phyloP scores from a whole-genome alignment of 306 rosid species.

The Casuarina cunninghamiana region DNA sequence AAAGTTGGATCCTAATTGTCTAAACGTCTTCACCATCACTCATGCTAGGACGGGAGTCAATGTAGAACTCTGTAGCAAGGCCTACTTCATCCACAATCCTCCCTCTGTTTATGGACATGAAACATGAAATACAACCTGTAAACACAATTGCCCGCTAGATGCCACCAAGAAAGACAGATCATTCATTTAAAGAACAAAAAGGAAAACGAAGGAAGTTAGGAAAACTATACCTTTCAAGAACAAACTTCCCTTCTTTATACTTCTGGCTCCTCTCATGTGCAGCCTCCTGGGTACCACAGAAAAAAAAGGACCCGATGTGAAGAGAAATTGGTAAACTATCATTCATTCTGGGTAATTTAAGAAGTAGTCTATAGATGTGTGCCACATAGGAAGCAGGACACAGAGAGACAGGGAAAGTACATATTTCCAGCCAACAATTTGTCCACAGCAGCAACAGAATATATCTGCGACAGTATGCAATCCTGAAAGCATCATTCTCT shows the following conservation, averaged over 20 bases:
- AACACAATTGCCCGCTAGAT: not conserved
- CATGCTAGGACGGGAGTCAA: slow-evolving; percentile 52
- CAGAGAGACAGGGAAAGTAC: slow-evolving; percentile 46
- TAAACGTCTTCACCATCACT: slow-evolving; percentile 73
- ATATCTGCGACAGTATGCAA: slow-evolving; percentile 76
- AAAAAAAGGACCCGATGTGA: not conserved
- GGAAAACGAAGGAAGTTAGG: not conserved
- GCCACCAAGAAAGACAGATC: not conserved
- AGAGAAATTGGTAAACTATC: not conserved
- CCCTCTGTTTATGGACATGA: slow-evolving; percentile 50
- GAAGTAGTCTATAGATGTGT: not conserved
- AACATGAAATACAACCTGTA: slow-evolving; percentile 11
- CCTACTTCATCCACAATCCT: slow-evolving; percentile 74
- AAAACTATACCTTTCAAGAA: slow-evolving; percentile 78
- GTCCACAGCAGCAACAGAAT: slow-evolving; percentile 91
- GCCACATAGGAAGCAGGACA: not conserved
- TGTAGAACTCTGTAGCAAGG: slow-evolving; percentile 57
- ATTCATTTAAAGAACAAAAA: not conserved
- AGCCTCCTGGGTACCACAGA: slow-evolving; percentile 47
- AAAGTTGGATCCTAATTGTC: slow-evolving; percentile 17
- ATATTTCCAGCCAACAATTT: slow-evolving; percentile 97
- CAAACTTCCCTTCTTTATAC: slow-evolving; percentile 90
- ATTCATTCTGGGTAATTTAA: slow-evolving; percentile 4
- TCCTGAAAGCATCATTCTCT: slow-evolving; percentile 83
- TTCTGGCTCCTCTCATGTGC: slow-evolving; percentile 84